phyloP scores from a whole-genome alignment of 176 grass and related monocot genomes.

The Eragrostis nindensis region DNA sequence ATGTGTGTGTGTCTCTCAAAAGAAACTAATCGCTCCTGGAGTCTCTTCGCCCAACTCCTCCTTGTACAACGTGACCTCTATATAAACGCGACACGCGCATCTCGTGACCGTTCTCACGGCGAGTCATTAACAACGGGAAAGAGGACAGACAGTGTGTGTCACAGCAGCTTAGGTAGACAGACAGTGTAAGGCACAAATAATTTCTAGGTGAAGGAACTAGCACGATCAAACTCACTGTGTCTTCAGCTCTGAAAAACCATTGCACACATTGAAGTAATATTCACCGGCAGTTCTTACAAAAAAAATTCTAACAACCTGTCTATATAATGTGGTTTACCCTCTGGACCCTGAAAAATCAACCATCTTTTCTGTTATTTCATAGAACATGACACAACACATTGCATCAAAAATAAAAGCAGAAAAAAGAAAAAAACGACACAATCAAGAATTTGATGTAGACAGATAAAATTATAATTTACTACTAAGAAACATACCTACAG shows the following conservation, averaged over 20 bases:
- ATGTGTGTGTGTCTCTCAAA: no score
- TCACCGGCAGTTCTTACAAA: conserved; percentile 68
- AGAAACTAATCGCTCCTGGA: no score
- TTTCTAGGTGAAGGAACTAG: conserved; percentile 16
- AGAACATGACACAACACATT: background rate
- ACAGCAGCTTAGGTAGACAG: no score
- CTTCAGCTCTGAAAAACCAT: conserved; percentile 97
- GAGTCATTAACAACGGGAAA: no score
- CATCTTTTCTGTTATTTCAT: conserved; percentile 29
- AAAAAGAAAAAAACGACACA: conserved; percentile 21
- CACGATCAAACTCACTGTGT: conserved; percentile 68
- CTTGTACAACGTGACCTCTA: no score
- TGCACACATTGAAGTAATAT: conserved; percentile 72
- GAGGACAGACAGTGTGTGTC: no score
- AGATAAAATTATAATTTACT: background rate
- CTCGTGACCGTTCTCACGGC: no score
- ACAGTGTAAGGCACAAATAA: conserved; percentile 15
- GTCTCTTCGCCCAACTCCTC: no score
- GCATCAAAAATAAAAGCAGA: background rate
- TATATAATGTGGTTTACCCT: conserved; percentile 76
- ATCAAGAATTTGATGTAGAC: conserved; percentile 36
- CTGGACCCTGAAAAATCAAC: conserved; percentile 60
- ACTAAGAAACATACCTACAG: background rate
- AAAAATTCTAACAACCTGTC: conserved; percentile 86
- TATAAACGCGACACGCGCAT: no score